Conservation (phyloP, 2,329 filamentous ascomycete species). For the Xylaria sp. region DNA sequence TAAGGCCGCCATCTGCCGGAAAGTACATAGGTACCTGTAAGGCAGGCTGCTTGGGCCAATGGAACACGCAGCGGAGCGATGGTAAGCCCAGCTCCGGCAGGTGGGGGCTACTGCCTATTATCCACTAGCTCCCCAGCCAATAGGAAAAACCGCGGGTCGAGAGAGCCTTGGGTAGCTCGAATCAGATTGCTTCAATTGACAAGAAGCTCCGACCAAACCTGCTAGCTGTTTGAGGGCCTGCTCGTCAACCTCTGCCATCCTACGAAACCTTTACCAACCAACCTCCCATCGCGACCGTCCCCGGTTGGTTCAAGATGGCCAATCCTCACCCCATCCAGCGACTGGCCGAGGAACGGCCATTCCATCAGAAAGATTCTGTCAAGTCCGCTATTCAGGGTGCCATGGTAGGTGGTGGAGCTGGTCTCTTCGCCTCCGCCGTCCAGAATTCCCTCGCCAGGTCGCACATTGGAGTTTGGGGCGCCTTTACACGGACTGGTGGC, state of each 20-base stretch:
- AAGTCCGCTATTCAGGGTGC: constrained; percentile 68
- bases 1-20: too few relatives aligned
- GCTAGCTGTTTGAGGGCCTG: not conserved
- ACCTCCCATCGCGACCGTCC: constrained; percentile 29
- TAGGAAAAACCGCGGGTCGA: constrained; percentile 20
- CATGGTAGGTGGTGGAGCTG: constrained; percentile 68
- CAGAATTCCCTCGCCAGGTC: constrained; percentile 85
- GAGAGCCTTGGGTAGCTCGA: constrained; percentile 16
- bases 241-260: constrained; percentile 11
- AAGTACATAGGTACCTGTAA: not conserved
- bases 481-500: constrained; percentile 79
- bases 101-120: not conserved
- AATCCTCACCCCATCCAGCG: constrained; percentile 39
- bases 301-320: constrained; percentile 41
- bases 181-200: constrained; percentile 26
- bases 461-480: constrained; percentile 80
- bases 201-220: constrained; percentile 3
- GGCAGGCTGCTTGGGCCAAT: not conserved
- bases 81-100: constrained; percentile 24
- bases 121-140: not conserved
- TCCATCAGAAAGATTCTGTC: constrained; percentile 78
- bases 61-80: constrained; percentile 4
- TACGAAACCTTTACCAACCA: not conserved
- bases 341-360: constrained; percentile 52
- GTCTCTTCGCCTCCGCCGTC: constrained; percentile 75